Conservation (phyloP, 2,329 filamentous ascomycete genomes). For the Epichloe coenophiala region DNA sequence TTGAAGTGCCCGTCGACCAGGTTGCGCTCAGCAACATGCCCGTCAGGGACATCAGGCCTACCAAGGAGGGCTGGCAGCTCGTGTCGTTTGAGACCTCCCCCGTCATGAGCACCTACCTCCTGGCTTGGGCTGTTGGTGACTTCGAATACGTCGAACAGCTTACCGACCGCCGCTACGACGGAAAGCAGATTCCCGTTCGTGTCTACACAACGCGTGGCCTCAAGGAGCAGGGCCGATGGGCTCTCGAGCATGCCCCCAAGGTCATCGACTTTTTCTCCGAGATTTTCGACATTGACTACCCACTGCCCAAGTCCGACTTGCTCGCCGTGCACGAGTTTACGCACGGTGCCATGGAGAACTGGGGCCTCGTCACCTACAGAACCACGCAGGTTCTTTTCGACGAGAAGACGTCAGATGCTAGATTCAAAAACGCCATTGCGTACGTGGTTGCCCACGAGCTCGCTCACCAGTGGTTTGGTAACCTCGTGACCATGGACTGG, state of each 20-base stretch:
- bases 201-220: constrained; percentile 95
- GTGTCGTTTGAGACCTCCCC: constrained; percentile 76
- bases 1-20: constrained; percentile 81
- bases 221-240: constrained; percentile 81
- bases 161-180: constrained; percentile 81
- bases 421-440: constrained; percentile 85
- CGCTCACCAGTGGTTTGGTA: constrained; percentile 93
- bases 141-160: constrained; percentile 93
- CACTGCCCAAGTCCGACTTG: constrained; percentile 81
- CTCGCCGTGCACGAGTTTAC: constrained; percentile 89
- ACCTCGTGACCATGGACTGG: constrained; percentile 94
- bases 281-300: constrained; percentile 86
- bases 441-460: constrained; percentile 98
- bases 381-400: constrained; percentile 96
- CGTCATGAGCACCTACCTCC: constrained; percentile 81
- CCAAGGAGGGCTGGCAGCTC: constrained; percentile 50
- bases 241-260: constrained; percentile 80
- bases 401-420: constrained; percentile 76
- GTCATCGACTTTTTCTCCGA: constrained; percentile 96
- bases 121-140: constrained; percentile 91
- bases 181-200: constrained; percentile 79
- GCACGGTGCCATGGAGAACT: constrained; percentile 84
- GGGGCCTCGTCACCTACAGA: constrained; percentile 90
- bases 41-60: constrained; percentile 52
- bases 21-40: constrained; percentile 94